A percentile compares a stretch with the other conserved stretches of the same genome.
These are phyloP conservation scores for Aquilaria malaccensis DNA, from an alignment of 345 rosid species.

Conservation along the genomic window DNA sequence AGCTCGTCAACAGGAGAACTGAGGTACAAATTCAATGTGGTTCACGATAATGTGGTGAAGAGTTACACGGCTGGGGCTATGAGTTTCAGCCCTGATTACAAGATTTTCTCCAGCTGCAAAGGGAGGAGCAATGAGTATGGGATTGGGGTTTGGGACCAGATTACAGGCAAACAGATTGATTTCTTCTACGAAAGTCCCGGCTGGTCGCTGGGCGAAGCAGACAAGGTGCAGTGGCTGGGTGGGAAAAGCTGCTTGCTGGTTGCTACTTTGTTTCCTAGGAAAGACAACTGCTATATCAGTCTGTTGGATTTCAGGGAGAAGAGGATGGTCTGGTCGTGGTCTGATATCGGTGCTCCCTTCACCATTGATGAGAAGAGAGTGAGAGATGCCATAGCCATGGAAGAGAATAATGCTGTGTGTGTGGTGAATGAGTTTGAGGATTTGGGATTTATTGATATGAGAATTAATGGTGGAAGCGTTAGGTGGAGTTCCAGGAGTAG, in stretches of 20 bases:
- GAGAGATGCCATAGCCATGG: slow-evolving; percentile 93
- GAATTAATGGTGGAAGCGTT: slow-evolving; percentile 56
- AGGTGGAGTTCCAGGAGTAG: slow-evolving; percentile 96
- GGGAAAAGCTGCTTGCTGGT: slow-evolving; percentile 74
- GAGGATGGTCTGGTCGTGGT: slow-evolving; percentile 96
- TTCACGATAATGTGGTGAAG: slow-evolving; percentile 64
- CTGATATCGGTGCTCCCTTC: slow-evolving; percentile 57
- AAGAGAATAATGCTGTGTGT: slow-evolving; percentile 66
- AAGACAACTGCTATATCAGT: slow-evolving; percentile 91
- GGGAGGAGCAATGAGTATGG: slow-evolving; percentile 96
- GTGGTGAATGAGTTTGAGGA: slow-evolving; percentile 95
- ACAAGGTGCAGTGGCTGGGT: slow-evolving; percentile 76
- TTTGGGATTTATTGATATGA: slow-evolving; percentile 88
- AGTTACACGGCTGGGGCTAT: slow-evolving; percentile 89
- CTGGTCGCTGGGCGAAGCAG: slow-evolving; percentile 96
- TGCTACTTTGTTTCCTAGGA: slow-evolving; percentile 91
- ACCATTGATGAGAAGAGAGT: slow-evolving; percentile 78
- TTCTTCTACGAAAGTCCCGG: slow-evolving; percentile 79
- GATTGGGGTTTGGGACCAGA: slow-evolving; percentile 95
- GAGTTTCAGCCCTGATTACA: slow-evolving; percentile 51
- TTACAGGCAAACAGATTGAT: slow-evolving; percentile 75
- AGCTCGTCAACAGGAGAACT: slow-evolving; percentile 66
- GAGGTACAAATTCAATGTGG: slow-evolving; percentile 63
- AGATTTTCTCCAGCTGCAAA: slow-evolving; percentile 76
- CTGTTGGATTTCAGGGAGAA: slow-evolving; percentile 79